These are phyloP conservation scores for Fusarium penzigii DNA, from an alignment of 2,329 filamentous ascomycete species.

Conservation along the genomic window DNA sequence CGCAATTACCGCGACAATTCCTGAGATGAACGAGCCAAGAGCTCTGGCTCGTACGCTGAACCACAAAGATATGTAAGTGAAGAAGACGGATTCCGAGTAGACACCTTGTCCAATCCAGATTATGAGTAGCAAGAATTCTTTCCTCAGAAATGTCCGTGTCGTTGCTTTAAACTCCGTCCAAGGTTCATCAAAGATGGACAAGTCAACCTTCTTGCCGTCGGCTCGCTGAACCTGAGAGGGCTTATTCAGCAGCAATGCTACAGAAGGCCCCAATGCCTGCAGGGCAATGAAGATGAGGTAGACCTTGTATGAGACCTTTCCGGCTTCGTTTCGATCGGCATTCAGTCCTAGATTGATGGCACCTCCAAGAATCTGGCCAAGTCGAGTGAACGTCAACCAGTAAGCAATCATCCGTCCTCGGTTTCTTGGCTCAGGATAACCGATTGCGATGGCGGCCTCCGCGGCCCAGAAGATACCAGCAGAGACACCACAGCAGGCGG, in stretches of 20 bases:
- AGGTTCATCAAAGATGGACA: constrained; percentile 55
- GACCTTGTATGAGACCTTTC: constrained; percentile 65
- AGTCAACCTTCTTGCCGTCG: constrained; percentile 59
- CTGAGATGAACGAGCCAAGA: constrained; percentile 64
- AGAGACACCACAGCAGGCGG: constrained; percentile 42
- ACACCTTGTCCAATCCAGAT: constrained; percentile 67
- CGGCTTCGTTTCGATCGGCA: constrained; percentile 51
- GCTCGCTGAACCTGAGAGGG: constrained; percentile 61
- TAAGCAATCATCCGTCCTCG: constrained; percentile 61
- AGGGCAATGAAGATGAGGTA: constrained; percentile 68
- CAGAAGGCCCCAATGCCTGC: constrained; percentile 61
- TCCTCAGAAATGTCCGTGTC: constrained; percentile 56
- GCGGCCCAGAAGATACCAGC: constrained; percentile 40
- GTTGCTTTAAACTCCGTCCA: constrained; percentile 59
- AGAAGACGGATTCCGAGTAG: constrained; percentile 64
- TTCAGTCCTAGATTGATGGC: constrained; percentile 69
- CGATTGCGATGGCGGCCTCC: constrained; percentile 44
- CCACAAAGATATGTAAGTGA: constrained; percentile 48
- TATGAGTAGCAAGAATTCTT: constrained; percentile 60
- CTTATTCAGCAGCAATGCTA: constrained; percentile 57
- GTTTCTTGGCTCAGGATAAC: constrained; percentile 67
- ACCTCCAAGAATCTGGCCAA: constrained; percentile 57
- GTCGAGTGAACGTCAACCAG: constrained; percentile 61
- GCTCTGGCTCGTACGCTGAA: constrained; percentile 65
- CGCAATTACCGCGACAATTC: constrained; percentile 61